Evolutionary conservation across 164 flowering plant genomes (phyloP), one percentile per base, ranked within the genome.

Genomic region (Hamamelis virginiana): DNA sequence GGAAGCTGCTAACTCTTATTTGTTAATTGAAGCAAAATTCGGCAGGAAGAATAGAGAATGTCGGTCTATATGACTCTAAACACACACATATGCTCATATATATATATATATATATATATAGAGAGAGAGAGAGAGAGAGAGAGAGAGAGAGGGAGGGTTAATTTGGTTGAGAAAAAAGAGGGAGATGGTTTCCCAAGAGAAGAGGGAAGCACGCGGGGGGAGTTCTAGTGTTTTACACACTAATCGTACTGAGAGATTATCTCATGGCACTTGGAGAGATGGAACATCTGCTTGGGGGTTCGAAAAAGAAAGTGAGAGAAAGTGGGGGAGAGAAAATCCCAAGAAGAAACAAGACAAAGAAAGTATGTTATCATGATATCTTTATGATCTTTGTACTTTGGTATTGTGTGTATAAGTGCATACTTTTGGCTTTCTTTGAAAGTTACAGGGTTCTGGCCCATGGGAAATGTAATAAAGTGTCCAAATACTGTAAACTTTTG

Each of bases 11-110:
- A 9, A 51, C n/a, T 69, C 52, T 62, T 41, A 43, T 26, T 70
- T 57, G 47, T 65, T 58, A 58, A 48, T 61, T 65, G 69, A 44
- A 74, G 73, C 50, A 69, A 69, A 73, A 64, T 66, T 70, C 71
- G 10, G 15, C 62, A 61, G 44, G 71, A 70, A 66, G 66, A 55
- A 66, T 65, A 62, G 63, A 75, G 78, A 71, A 75, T 75, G 75
- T 71, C 72, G 58, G 74, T 74, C 77, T 74, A 69, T 59, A 41
- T 33, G 23, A 26, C 67, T 46, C 57, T 44, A 65, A 47, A 48
- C 72, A 50, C 50, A 46, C 16, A 15, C 50, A 33, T 33, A 33
- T 6, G 6, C 41, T 2, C 41, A 33, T 33, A 33, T 33, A 33
- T 33, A 33, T 33, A 33, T 33, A 33, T 33, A 33, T 33, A 33